Evolutionary conservation across 2,329 filamentous ascomycete genomes (phyloP), one percentile per base, ranked within the genome.

Genomic region (Aspergillus sp.): DNA sequence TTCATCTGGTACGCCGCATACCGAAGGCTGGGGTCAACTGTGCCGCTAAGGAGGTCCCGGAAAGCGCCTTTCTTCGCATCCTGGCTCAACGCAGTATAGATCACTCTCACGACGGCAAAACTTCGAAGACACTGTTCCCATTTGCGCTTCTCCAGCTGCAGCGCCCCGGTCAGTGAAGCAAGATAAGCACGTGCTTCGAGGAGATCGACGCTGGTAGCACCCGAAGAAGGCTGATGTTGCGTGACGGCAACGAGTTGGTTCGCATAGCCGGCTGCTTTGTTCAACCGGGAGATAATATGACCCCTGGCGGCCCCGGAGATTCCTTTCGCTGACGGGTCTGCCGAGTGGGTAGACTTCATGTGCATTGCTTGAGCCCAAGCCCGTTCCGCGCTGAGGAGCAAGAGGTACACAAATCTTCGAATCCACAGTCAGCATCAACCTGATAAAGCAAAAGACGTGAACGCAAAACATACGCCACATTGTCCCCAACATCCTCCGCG

Each of bases 301-400:
- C 81, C 81, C 52, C 86, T 79, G 12, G 84, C 82, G 32, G 81
- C 77, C 39, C 86, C 82, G 16, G 79, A 75, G 42, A 94, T 82
- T 30, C 79, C 80, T 58, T 85, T 83, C 32, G 70, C 64, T 24
- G 70, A 67, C 39, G 80, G 78, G 48, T 91, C 85, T 47, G 82
- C 74, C 24, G 83, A 75, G 55, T 93, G 85, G 13, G 76, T 68
- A 3, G 85, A 75, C 62, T 93, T 95, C 72, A 95, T 86, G 55
- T 82, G 78, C 86, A 96, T 93, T 36, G 88, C 89, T 59, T 94
- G 81, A 24, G 91, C 89, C 85, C 86, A 96, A 32, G 88, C 85
- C 43, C 91, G 76, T 66, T 98, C 91, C 39, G 88, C 79, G 24
- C 78, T 83, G 51, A 95, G 76, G 35, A 98, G 71, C 19, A 89